Conservation (phyloP, 306 rosid genomes). For the Leucaena leucocephala region DNA sequence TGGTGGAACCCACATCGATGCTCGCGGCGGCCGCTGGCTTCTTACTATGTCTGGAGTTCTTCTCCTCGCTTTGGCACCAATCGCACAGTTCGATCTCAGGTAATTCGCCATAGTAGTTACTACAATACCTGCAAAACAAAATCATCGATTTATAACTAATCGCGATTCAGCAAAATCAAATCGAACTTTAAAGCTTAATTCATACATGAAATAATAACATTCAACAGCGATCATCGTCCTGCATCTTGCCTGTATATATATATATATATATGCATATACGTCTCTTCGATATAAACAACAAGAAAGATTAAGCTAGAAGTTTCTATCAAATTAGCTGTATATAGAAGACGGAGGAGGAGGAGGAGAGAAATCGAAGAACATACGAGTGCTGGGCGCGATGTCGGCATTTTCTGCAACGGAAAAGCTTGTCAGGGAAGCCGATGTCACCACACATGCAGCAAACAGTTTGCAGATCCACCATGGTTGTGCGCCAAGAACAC, state of each 20-base stretch:
- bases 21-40: conserved; percentile 31
- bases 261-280: neutral
- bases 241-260: neutral
- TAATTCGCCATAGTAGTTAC: conserved; percentile 70
- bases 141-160: neutral
- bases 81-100: conserved; percentile 71
- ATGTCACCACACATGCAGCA: conserved; percentile 99
- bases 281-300: neutral
- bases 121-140: conserved; percentile 61
- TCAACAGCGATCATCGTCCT: neutral
- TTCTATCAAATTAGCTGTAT: neutral
- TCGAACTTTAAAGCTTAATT: neutral
- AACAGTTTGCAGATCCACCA: conserved; percentile 85
- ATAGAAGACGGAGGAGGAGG: neutral
- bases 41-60: conserved; percentile 45
- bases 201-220: conserved; percentile 22
- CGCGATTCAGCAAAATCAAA: neutral
- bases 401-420: conserved; percentile 88
- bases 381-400: conserved; percentile 95
- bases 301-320: neutral
- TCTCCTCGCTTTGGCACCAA: conserved; percentile 85
- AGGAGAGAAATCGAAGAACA: neutral
- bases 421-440: conserved; percentile 90
- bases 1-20: conserved; percentile 17
- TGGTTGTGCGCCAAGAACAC: neutral